Conservation (phyloP, 2,329 filamentous ascomycete species). For the Diaporthe vexans region DNA sequence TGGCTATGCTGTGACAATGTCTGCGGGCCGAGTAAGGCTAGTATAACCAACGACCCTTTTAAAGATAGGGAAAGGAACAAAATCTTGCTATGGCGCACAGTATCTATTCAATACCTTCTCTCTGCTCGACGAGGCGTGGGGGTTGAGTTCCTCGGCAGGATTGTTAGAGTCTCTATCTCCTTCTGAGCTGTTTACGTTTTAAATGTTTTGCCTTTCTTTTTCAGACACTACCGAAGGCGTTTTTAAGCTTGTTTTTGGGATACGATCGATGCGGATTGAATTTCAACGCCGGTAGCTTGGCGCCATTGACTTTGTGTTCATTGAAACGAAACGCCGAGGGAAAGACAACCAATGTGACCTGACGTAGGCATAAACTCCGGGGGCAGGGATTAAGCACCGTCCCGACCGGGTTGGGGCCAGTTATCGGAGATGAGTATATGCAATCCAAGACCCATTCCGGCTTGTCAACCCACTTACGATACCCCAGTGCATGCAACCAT, state of each 20-base stretch:
- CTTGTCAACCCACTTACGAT: slow-evolving; percentile 2
- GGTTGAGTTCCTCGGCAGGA: too few species aligned
- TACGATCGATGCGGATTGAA: neutral
- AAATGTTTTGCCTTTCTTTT: neutral
- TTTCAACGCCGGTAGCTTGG: neutral
- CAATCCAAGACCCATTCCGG: slow-evolving; percentile 1
- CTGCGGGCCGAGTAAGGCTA: neutral
- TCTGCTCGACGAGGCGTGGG: too few species aligned
- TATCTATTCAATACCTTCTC: too few species aligned
- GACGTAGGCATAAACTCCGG: neutral
- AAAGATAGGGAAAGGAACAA: too few species aligned
- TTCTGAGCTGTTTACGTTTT: neutral
- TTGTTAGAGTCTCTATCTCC: neutral
- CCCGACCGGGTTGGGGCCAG: neutral
- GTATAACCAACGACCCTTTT: too few species aligned
- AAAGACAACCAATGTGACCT: neutral
- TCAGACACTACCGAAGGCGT: neutral
- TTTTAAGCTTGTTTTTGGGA: slow-evolving; percentile 12
- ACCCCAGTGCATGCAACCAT: slow-evolving; percentile 8
- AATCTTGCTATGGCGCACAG: too few species aligned
- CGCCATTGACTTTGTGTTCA: neutral
- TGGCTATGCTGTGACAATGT: too few species aligned
- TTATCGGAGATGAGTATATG: slow-evolving; percentile 26
- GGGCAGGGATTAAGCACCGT: neutral
- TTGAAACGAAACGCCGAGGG: slow-evolving; percentile 21